phyloP scores from a whole-genome alignment of 331 rosid species.

The Rosa hybrid region DNA sequence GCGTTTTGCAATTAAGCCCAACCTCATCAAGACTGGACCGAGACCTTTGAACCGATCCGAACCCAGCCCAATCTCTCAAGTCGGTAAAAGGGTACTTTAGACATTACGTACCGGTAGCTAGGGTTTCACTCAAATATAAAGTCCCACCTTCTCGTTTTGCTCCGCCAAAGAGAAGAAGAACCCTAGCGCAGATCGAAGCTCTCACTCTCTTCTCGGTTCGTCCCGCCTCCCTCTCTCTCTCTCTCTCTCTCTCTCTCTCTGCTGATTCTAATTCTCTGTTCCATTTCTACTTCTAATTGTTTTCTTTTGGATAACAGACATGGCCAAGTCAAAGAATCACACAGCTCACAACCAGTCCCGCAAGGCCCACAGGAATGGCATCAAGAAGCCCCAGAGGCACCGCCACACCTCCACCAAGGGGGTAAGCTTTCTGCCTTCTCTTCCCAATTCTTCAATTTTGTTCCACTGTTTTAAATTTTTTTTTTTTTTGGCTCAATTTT shows the following conservation, averaged over 20 bases:
- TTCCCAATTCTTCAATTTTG: neutral
- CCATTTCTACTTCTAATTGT: neutral
- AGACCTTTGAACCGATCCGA: neutral
- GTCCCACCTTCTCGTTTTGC: neutral
- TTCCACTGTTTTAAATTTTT: neutral
- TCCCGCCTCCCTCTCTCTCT: neutral
- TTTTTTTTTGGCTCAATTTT: neutral
- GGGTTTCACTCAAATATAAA: slow-evolving; percentile 31
- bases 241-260: neutral
- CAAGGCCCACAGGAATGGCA: slow-evolving; percentile 97
- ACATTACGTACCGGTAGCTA: neutral
- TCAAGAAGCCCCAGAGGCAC: slow-evolving; percentile 92
- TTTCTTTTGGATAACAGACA: slow-evolving; percentile 39
- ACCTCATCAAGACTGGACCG: no score
- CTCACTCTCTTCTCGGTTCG: slow-evolving; percentile 19
- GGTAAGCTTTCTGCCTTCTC: slow-evolving; percentile 31
- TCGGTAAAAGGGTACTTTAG: neutral
- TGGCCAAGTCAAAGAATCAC: slow-evolving; percentile 99
- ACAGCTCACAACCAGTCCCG: slow-evolving; percentile 97
- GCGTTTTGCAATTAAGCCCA: no score
- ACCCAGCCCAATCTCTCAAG: neutral
- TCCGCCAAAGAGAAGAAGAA: neutral
- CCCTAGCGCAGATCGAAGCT: slow-evolving; percentile 12
- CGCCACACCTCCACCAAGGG: slow-evolving; percentile 99
- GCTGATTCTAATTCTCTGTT: neutral